phyloP scores from a whole-genome alignment of 202 grass and related monocot genomes.

The Miscanthus sacchariflorus region DNA sequence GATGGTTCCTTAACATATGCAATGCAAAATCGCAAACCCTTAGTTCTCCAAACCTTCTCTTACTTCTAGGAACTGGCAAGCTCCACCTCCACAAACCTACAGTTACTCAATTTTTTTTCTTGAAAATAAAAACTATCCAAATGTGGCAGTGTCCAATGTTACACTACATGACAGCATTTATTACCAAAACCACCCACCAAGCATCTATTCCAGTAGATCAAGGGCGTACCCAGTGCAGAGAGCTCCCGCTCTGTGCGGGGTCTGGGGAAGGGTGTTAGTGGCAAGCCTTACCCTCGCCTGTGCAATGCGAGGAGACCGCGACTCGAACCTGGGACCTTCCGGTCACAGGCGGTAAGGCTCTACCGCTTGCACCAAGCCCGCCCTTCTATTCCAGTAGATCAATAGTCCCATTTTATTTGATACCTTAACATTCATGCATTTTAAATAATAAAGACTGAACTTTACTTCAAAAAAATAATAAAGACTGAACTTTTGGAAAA shows the following conservation, averaged over 20 bases:
- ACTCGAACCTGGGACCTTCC: no score
- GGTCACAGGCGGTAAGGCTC: no score
- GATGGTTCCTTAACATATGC: neutral
- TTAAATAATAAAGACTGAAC: neutral
- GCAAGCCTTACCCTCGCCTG: no score
- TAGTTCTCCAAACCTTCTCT: neutral
- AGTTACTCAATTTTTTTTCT: neutral
- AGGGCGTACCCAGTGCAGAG: no score
- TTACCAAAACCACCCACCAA: neutral
- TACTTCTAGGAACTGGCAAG: neutral
- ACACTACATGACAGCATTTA: neutral
- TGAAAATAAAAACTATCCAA: neutral
- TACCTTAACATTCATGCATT: neutral
- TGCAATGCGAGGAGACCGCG: no score
- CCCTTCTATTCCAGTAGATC: neutral
- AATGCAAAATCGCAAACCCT: no score
- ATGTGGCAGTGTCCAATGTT: neutral
- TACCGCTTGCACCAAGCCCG: no score
- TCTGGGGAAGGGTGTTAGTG: no score
- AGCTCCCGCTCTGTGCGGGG: no score
- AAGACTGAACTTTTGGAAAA: neutral
- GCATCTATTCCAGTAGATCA: neutral
- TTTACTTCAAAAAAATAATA: neutral
- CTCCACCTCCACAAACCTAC: neutral
- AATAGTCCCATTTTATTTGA: neutral